Evolutionary conservation across 371 early-diverging fungal species (phyloP).

Genomic region (Quaeritorhiza haematococci): DNA sequence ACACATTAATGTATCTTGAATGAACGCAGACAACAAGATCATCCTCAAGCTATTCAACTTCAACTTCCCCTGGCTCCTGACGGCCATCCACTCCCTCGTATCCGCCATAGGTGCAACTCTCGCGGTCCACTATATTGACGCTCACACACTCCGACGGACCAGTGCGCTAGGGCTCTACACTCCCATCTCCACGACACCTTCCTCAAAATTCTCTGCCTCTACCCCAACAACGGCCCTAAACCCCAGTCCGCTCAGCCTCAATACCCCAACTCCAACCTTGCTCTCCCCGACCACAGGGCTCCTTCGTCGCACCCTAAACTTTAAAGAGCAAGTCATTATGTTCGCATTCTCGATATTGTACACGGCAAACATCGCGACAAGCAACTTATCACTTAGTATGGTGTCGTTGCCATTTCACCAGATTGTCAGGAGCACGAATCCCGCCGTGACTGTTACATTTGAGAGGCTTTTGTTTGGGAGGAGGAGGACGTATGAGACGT

Average conservation of each 20-base stretch:
- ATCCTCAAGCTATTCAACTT: slow-evolving; percentile 68
- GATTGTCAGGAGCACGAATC: slow-evolving; percentile 81
- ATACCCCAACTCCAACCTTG: too few species aligned
- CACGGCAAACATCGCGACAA: slow-evolving; percentile 84
- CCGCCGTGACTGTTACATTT: slow-evolving; percentile 71
- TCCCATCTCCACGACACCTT: neutral
- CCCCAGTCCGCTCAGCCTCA: too few species aligned
- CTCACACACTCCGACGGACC: neutral
- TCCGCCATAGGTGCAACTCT: slow-evolving; percentile 55
- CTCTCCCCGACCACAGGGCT: neutral
- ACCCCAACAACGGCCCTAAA: neutral
- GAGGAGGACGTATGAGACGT: slow-evolving; percentile 53
- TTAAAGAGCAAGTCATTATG: slow-evolving; percentile 60
- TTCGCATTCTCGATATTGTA: slow-evolving; percentile 78
- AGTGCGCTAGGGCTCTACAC: neutral
- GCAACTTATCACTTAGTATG: slow-evolving; percentile 78
- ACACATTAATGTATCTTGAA: too few species aligned
- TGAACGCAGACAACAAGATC: slow-evolving; percentile 76
- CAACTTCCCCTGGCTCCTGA: slow-evolving; percentile 82
- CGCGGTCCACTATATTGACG: slow-evolving; percentile 33
- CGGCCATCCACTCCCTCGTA: slow-evolving; percentile 77
- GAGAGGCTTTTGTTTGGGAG: slow-evolving; percentile 54
- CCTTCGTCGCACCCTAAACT: neutral
- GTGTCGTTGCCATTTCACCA: slow-evolving; percentile 72
- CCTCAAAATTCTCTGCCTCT: neutral